phyloP scores from a whole-genome alignment of 2,329 filamentous ascomycete species.

The Hypoxylon sp. region DNA sequence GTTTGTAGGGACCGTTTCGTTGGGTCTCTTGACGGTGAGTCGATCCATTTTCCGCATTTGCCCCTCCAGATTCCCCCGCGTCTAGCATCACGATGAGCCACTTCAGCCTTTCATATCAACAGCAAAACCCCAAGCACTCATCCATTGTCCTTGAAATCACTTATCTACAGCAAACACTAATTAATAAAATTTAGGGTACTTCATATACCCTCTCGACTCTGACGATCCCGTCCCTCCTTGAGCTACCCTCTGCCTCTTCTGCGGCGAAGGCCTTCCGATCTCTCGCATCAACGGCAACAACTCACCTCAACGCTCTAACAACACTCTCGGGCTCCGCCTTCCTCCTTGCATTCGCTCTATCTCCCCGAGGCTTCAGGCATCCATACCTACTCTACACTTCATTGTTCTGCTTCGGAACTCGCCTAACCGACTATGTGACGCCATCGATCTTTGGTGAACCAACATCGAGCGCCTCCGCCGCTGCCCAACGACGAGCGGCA shows the following conservation, averaged over 20 bases:
- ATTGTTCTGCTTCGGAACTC: conserved; percentile 75
- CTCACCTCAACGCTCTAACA: conserved; percentile 77
- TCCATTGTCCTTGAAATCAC: neutral
- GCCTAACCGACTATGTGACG: conserved; percentile 66
- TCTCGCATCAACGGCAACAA: conserved; percentile 73
- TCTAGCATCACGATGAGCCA: conserved; percentile 28
- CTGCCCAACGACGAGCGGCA: conserved; percentile 51
- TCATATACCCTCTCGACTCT: conserved; percentile 87
- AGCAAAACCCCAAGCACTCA: conserved; percentile 30
- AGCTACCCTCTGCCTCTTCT: conserved; percentile 80
- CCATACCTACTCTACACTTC: conserved; percentile 93
- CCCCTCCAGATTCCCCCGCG: conserved; percentile 50
- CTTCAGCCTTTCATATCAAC: conserved; percentile 20
- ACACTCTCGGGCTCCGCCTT: conserved; percentile 79
- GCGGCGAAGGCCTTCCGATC: conserved; percentile 80
- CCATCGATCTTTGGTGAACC: conserved; percentile 59
- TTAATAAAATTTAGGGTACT: conserved; percentile 74
- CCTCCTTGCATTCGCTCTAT: conserved; percentile 82
- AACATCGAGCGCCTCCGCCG: conserved; percentile 50
- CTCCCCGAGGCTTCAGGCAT: conserved; percentile 81
- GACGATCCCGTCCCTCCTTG: conserved; percentile 84
- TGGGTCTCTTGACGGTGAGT: conserved; percentile 89
- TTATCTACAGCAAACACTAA: conserved; percentile 19
- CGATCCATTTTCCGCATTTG: conserved; percentile 31
- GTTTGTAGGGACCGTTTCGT: conserved; percentile 91